Conservation (phyloP, 345 rosid genomes). For the Diplotaxis tenuifolia region DNA sequence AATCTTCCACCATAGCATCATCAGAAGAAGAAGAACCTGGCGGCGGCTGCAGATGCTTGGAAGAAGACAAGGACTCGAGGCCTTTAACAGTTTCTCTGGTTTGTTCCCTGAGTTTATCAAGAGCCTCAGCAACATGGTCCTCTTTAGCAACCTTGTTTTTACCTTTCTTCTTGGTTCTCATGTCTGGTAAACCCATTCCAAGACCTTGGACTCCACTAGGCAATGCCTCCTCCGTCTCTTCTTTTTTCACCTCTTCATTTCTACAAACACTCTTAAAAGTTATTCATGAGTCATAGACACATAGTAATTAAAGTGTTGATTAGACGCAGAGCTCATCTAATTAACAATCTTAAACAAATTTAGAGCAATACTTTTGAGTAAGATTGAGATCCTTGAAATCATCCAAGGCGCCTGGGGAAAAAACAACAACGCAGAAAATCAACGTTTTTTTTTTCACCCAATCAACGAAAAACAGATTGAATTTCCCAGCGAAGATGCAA, state of each 20-base stretch:
- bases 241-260: slow-evolving; percentile 39
- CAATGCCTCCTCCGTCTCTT: slow-evolving; percentile 43
- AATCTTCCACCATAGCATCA: slow-evolving; percentile 86
- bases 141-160: slow-evolving; percentile 64
- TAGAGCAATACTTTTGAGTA: slow-evolving; percentile 45
- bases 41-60: slow-evolving; percentile 35
- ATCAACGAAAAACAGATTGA: not conserved
- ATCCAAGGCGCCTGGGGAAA: slow-evolving; percentile 94
- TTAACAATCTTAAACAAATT: not conserved
- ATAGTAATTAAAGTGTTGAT: not conserved
- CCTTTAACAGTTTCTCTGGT: slow-evolving; percentile 84
- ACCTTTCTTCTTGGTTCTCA: slow-evolving; percentile 79
- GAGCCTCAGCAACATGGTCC: slow-evolving; percentile 76
- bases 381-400: slow-evolving; percentile 94
- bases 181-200: slow-evolving; percentile 93
- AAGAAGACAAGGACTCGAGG: slow-evolving; percentile 66
- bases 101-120: slow-evolving; percentile 80
- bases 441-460: not conserved
- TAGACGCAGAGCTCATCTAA: not conserved
- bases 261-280: slow-evolving; percentile 33
- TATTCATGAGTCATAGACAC: too few relatives aligned
- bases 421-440: slow-evolving; percentile 20
- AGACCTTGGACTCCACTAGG: slow-evolving; percentile 75
- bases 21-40: slow-evolving; percentile 44
- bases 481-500: not conserved